Base-by-base conservation (phyloP, 2,329 filamentous ascomycete species). In the Huntiella decipiens region DNA sequence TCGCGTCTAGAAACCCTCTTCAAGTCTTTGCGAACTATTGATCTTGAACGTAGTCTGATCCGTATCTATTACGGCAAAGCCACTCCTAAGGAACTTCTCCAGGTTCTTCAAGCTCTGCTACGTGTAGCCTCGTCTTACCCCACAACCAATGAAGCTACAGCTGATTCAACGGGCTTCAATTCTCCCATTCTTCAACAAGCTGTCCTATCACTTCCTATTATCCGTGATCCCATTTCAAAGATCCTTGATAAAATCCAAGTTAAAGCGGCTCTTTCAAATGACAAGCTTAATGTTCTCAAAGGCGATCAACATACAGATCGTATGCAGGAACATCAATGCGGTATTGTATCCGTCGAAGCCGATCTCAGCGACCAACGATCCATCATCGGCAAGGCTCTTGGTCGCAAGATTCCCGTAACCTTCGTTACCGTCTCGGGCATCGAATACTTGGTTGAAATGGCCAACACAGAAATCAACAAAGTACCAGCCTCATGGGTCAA, bases 1-100 rank as follows among this genome's bases (percentile, higher is more conserved):
- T 83, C 92, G 54, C 79, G 81, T 51, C 62, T 96, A 2, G 80
- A 77, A 52, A 70, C 66, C 15, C 64, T 96, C 7, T 68, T 98
- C 1, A 66, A 69, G 19, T 79, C 71, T 49, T 78, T 80, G 51
- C 84, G 72, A 57, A 77, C 73, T 4, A 37, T 47, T 13, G 91
- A 98, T 57, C 73, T 98, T 4, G 91, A 98, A 61, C 86, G 91
- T 54, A 91, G 83, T 51, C 67, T 98, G 39, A 87, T 96, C 55
- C 76, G 91, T 38, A 93, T 98, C 49, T 98, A 96, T 65, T 98
- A 98, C 61, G 86, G 87, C 43, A 95, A 93, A 63, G 96, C 87
- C 60, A 82, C 83, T 1, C 77, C 91, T 0, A 81, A 87, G 0
- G 91, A 98, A 60, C 74, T 98, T 3, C 68, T 96, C 2, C 75